Percentiles rank a stretch among this genome's conserved stretches.
These are phyloP conservation scores for Hyphopichia khmerensis DNA, from an alignment of 1,139 yeast genomes.

Conservation along the genomic window DNA sequence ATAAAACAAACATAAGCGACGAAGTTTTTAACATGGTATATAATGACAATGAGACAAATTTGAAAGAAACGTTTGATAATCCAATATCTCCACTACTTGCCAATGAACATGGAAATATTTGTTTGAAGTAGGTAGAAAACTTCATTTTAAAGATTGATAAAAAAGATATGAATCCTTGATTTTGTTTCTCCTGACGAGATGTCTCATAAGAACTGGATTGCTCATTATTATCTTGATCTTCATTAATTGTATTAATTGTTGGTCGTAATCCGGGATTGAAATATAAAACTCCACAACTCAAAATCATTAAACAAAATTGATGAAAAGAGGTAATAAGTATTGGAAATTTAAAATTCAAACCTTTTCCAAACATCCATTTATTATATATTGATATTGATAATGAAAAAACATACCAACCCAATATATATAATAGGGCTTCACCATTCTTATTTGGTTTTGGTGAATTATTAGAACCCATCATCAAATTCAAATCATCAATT, in stretches of 20 bases:
- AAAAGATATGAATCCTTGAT: slow-evolving; percentile 7
- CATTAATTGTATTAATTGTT: slow-evolving; percentile 14
- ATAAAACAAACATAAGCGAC: slow-evolving; percentile 78
- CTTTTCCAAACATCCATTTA: slow-evolving; percentile 92
- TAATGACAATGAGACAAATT: slow-evolving; percentile 74
- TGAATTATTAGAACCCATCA: background rate
- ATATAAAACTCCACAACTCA: slow-evolving; percentile 46
- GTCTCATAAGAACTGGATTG: background rate
- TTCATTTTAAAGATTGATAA: slow-evolving; percentile 19
- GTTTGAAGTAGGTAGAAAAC: slow-evolving; percentile 37
- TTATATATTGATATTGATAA: slow-evolving; percentile 83
- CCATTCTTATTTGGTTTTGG: slow-evolving; percentile 5
- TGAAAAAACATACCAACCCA: slow-evolving; percentile 60
- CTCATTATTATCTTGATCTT: background rate
- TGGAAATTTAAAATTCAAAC: slow-evolving; percentile 79
- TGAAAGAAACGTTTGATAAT: slow-evolving; percentile 79
- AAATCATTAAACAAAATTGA: slow-evolving; percentile 64
- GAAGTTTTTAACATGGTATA: slow-evolving; percentile 94
- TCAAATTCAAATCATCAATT: background rate
- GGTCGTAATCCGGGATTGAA: slow-evolving; percentile 52
- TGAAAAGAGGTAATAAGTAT: slow-evolving; percentile 81
- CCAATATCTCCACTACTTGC: slow-evolving; percentile 96
- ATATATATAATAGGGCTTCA: slow-evolving; percentile 26
- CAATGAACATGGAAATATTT: slow-evolving; percentile 78
- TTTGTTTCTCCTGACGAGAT: background rate